Evolutionary conservation across 352 stramenopile species (phyloP), one percentile per base, ranked within the genome.

Genomic region (Phytophthora brassicae): DNA sequence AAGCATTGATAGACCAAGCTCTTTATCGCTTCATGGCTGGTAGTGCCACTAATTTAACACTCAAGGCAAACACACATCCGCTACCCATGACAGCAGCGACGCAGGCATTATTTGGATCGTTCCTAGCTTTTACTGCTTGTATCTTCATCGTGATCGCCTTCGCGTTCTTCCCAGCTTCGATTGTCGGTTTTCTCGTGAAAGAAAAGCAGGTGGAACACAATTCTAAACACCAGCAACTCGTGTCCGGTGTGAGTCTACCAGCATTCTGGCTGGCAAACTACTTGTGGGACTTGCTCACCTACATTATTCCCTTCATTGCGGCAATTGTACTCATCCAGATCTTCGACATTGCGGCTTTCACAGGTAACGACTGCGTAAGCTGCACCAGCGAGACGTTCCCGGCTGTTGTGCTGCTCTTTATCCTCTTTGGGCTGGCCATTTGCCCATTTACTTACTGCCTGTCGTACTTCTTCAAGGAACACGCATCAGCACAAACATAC

Each of bases 231-330:
- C 86, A 97, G 60, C 92, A 98, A 70, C 85, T 79, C 56, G 94
- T 99, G 8, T 96, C 88, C 0, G 97, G 97, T 7, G 94, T 98
- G 0, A 86, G 84, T 28, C 72, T 98, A 16, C 66, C 60, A 0
- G 88, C 91, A 0, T 99, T 99, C 61, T 99, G 96, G 97, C 29
- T 98, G n/a, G 90, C 92, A 23, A 98, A 96, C 36, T 97, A 90
- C 60, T 54, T 94, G 16, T 98, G 92, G 85, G 94, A 98, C 60
- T 61, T 96, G n/a, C 42, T 95, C 5, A 95, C 92, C 52, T 98
- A 98, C 73, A 53, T 92, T 20, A 65, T 97, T 0, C 77, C 84
- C 5, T 72, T 62, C 16, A 58, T 59, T 61, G 0, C 20, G 86
- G 16, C 54, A 0, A 41, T 88, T 20, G 22, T 68, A 7, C 17